These are phyloP conservation scores for Stereum hirsutum DNA, from an alignment of 1,284 basidiomycete species.

Conservation along the genomic window DNA sequence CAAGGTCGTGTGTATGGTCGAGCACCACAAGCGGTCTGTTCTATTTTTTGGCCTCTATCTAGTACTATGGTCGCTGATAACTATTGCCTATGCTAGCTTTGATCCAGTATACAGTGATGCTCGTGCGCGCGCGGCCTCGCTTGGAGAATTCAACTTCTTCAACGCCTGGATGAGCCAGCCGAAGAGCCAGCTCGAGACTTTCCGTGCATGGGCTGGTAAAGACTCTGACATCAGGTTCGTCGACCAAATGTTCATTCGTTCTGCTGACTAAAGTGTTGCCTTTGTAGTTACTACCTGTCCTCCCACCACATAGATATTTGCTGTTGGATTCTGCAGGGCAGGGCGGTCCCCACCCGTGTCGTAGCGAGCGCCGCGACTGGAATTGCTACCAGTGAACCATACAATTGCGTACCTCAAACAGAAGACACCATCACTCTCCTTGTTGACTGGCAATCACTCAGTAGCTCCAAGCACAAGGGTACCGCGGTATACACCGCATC, in stretches of 20 bases:
- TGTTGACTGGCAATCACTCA: slow-evolving; percentile 83
- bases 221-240: slow-evolving; percentile 80
- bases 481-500: slow-evolving; percentile 88
- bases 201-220: slow-evolving; percentile 90
- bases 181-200: slow-evolving; percentile 89
- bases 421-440: slow-evolving; percentile 94
- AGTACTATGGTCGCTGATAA: neutral
- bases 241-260: neutral
- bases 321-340: slow-evolving; percentile 86
- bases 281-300: slow-evolving; percentile 79
- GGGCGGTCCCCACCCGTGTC: slow-evolving; percentile 72
- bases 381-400: slow-evolving; percentile 81
- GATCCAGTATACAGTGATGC: slow-evolving; percentile 94
- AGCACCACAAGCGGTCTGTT: slow-evolving; percentile 71
- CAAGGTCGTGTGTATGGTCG: slow-evolving; percentile 84
- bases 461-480: slow-evolving; percentile 61
- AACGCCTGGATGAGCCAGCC: slow-evolving; percentile 93
- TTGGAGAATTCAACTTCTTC: slow-evolving; percentile 92
- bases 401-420: slow-evolving; percentile 76
- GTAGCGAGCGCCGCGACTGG: slow-evolving; percentile 84
- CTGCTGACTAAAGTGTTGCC: neutral
- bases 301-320: slow-evolving; percentile 91
- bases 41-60: neutral
- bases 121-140: slow-evolving; percentile 58
- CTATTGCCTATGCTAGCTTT: slow-evolving; percentile 3